These are phyloP conservation scores for Globisporangium cylindrosporum DNA, from an alignment of 352 stramenopile genomes.

Conservation along the genomic window DNA sequence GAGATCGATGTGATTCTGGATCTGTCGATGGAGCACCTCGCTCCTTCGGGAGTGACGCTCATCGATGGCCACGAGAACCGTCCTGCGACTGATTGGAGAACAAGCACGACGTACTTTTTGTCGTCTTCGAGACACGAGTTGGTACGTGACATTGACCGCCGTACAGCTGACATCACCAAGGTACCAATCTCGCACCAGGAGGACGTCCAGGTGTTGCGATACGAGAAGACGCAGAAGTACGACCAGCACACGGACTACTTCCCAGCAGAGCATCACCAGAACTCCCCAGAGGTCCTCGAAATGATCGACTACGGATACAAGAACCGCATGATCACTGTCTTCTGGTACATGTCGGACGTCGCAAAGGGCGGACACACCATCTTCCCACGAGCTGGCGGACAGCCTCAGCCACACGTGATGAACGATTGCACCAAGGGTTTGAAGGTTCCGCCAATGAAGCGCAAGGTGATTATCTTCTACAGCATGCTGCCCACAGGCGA, in stretches of 20 bases:
- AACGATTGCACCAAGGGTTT: constrained; percentile 63
- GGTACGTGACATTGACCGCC: constrained; percentile 57
- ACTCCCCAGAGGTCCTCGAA: constrained; percentile 38
- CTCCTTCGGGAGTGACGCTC: constrained; percentile 56
- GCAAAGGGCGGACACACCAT: constrained; percentile 66
- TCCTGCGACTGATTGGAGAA: constrained; percentile 67
- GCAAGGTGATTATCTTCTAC: constrained; percentile 82
- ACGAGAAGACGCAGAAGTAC: constrained; percentile 73
- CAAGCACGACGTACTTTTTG: constrained; percentile 76
- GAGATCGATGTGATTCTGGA: constrained; percentile 76
- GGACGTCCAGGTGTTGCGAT: constrained; percentile 66
- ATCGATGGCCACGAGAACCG: constrained; percentile 65
- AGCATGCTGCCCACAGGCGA: constrained; percentile 72
- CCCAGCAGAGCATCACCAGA: constrained; percentile 33
- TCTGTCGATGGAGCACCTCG: constrained; percentile 58
- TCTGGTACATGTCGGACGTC: constrained; percentile 87
- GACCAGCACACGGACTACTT: constrained; percentile 78
- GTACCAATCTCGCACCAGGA: constrained; percentile 61
- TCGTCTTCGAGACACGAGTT: constrained; percentile 39
- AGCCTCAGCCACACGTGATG: constrained; percentile 39
- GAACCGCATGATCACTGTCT: constrained; percentile 85
- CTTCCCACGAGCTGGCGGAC: constrained; percentile 55
- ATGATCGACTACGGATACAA: constrained; percentile 67
- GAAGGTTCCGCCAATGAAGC: constrained; percentile 62
- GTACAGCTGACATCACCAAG: constrained; percentile 59